phyloP scores from a whole-genome alignment of 768 basidiomycete species.

The Auricularia cornea region DNA sequence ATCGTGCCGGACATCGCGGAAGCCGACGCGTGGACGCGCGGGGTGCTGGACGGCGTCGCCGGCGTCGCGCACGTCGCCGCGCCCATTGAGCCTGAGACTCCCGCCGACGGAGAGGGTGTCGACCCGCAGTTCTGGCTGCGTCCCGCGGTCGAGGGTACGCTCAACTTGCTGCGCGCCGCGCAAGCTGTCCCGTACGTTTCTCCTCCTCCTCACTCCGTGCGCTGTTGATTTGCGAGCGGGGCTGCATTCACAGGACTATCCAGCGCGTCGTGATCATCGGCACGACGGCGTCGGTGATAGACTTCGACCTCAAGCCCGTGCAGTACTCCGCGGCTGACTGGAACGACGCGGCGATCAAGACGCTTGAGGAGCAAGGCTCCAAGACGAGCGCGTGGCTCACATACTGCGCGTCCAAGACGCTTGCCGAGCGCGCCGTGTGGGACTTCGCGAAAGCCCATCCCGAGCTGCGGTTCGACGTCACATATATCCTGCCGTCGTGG shows the following conservation, averaged over 20 bases:
- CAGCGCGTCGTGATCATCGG: not conserved
- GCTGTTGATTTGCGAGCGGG: not conserved
- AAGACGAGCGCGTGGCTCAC: not conserved
- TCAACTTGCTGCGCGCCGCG: not conserved
- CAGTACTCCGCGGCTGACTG: not conserved
- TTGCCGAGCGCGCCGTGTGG: not conserved
- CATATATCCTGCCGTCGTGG: not conserved
- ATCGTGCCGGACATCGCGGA: constrained; percentile 1
- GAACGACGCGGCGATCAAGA: not conserved
- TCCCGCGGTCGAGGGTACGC: not conserved
- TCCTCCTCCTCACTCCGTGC: not conserved
- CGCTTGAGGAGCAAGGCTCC: not conserved
- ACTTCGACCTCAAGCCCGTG: not conserved
- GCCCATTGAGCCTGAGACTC: not conserved
- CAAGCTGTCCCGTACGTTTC: not conserved
- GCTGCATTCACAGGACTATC: not conserved
- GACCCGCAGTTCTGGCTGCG: not conserved
- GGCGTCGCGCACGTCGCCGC: not conserved
- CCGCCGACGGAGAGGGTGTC: not conserved
- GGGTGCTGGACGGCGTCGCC: not conserved
- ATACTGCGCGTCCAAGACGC: not conserved
- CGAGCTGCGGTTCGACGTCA: not conserved
- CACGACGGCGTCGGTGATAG: not conserved
- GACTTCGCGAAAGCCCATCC: not conserved
- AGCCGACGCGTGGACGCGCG: not conserved